A percentile compares a stretch with the other conserved stretches of the same genome.
phyloP scores from a whole-genome alignment of 768 basidiomycete genomes.

The Crucibulum laeve region DNA sequence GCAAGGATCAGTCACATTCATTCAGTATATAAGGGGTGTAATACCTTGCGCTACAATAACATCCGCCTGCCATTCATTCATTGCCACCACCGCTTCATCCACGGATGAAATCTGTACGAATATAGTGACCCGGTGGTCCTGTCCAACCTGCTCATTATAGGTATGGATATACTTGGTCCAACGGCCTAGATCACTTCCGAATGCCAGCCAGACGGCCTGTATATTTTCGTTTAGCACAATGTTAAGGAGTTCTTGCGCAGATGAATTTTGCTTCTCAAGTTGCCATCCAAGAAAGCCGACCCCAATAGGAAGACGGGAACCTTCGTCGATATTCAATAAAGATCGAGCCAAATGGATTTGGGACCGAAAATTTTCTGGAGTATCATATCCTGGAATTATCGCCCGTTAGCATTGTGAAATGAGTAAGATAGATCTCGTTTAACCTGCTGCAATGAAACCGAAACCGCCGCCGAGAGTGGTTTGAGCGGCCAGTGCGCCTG shows the following conservation, averaged over 20 bases:
- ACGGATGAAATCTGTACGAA: conserved; percentile 64
- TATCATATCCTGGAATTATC: conserved; percentile 38
- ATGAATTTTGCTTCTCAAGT: conserved; percentile 45
- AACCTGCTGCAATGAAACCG: conserved; percentile 70
- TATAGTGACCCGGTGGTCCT: conserved; percentile 42
- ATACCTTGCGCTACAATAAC: conserved; percentile 77
- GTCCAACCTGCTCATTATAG: conserved; percentile 39
- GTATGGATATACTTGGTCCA: conserved; percentile 64
- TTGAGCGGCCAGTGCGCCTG: conserved; percentile 51
- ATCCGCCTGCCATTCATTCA: conserved; percentile 68
- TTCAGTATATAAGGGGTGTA: conserved; percentile 4
- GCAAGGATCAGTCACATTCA: conserved; percentile 1
- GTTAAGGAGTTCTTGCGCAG: conserved; percentile 38
- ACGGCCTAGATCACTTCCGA: conserved; percentile 49
- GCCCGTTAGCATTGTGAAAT: not conserved
- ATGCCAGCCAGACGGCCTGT: conserved; percentile 71
- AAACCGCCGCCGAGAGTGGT: conserved; percentile 70
- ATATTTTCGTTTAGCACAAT: conserved; percentile 51
- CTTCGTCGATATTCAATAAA: conserved; percentile 27
- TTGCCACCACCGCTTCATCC: conserved; percentile 54
- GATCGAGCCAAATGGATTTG: conserved; percentile 54
- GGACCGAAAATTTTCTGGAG: conserved; percentile 35
- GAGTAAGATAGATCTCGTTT: not conserved
- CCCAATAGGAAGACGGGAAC: conserved; percentile 52
- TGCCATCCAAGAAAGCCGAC: conserved; percentile 75